phyloP scores from a whole-genome alignment of 192 early-diverging fungal genomes.

The Phlyctochytrium arcticum region DNA sequence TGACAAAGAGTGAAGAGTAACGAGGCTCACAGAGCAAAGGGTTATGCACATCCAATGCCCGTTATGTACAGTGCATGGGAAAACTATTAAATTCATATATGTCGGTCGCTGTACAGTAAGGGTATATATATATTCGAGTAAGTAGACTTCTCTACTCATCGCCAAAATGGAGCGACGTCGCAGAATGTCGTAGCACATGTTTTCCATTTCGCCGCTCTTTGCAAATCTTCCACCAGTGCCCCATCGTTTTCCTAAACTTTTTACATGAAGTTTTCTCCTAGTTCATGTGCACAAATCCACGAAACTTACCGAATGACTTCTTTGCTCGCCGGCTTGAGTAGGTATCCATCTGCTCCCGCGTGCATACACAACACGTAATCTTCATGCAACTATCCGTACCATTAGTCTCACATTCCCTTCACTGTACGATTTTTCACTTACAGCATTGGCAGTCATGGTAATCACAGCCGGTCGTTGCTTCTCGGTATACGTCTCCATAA shows the following conservation, averaged over 20 bases:
- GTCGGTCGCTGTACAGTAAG: too few species aligned
- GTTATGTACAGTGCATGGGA: too few species aligned
- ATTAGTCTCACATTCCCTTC: not conserved
- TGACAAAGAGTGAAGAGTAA: too few species aligned
- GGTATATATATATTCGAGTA: too few species aligned
- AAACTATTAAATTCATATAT: too few species aligned
- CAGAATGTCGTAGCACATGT: too few species aligned
- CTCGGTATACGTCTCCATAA: slow-evolving; percentile 7
- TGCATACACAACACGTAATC: slow-evolving; percentile 29
- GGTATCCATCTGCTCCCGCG: slow-evolving; percentile 21
- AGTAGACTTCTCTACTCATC: too few species aligned
- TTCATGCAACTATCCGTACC: slow-evolving; percentile 8
- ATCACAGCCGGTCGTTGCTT: slow-evolving; percentile 7
- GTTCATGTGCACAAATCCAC: not conserved
- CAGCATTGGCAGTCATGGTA: slow-evolving; percentile 28
- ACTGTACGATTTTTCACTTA: not conserved
- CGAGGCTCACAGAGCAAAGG: too few species aligned
- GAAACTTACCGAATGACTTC: slow-evolving; percentile 13
- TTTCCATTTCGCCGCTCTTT: not conserved
- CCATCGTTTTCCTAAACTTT: not conserved
- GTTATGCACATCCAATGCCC: too few species aligned
- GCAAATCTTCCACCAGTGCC: not conserved
- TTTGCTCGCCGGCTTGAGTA: slow-evolving; percentile 20
- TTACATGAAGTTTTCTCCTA: not conserved
- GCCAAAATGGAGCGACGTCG: too few species aligned